These are phyloP conservation scores for Colletotrichum lindemuthianum DNA, from an alignment of 2,329 filamentous ascomycete genomes.

Conservation along the genomic window DNA sequence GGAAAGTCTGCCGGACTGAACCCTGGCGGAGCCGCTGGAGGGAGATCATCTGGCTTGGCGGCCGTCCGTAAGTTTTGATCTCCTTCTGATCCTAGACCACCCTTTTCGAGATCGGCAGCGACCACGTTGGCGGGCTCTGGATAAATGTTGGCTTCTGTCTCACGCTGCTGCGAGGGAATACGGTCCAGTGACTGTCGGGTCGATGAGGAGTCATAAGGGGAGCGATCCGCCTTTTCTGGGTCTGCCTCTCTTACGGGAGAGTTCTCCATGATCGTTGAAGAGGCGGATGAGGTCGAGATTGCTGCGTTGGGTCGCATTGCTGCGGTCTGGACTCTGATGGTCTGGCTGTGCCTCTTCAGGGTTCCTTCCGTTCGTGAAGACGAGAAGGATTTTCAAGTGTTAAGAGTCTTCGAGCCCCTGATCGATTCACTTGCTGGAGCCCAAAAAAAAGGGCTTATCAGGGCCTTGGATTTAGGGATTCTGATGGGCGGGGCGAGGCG, in stretches of 20 bases:
- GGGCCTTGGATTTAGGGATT: no score
- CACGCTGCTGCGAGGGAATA: constrained; percentile 45
- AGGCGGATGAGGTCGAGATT: constrained; percentile 33
- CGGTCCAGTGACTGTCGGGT: constrained; percentile 39
- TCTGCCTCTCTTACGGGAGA: constrained; percentile 17
- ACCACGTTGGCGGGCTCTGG: constrained; percentile 44
- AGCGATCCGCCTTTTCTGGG: constrained; percentile 33
- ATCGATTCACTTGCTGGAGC: no score
- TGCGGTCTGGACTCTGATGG: background rate
- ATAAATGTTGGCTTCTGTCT: constrained; percentile 48
- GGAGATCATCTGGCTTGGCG: constrained; percentile 38
- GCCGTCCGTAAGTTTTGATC: background rate
- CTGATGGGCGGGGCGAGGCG: no score
- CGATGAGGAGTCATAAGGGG: constrained; percentile 31
- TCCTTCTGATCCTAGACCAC: constrained; percentile 32
- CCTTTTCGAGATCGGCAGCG: constrained; percentile 48
- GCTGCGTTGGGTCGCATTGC: constrained; percentile 25
- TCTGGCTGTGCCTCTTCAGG: background rate
- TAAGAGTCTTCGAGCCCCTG: no score
- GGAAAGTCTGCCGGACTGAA: constrained; percentile 63
- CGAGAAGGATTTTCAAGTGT: no score
- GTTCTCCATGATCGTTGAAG: constrained; percentile 33
- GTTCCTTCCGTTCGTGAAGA: background rate
- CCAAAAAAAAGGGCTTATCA: no score
- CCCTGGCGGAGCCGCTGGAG: constrained; percentile 18